Percentiles rank a stretch among this genome's conserved stretches.
phyloP scores from a whole-genome alignment of 306 rosid species.

The Inga leiocalycina region DNA sequence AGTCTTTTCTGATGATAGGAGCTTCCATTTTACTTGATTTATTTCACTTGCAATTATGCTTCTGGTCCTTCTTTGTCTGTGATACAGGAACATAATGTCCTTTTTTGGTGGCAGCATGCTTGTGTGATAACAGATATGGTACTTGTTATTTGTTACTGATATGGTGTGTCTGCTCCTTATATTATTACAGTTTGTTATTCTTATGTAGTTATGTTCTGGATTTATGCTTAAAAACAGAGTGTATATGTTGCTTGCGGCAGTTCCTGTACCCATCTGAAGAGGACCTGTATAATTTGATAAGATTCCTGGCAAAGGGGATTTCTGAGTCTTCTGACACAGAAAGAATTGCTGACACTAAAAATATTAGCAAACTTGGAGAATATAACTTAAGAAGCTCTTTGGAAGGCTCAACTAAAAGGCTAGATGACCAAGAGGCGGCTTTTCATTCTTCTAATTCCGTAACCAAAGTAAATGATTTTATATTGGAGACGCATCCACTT shows the following conservation, averaged over 20 bases:
- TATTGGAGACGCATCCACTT: constrained; percentile 40
- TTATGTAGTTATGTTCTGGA: constrained; percentile 35
- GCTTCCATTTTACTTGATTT: constrained; percentile 2
- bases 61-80: not conserved
- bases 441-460: constrained; percentile 29
- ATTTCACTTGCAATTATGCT: not conserved
- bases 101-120: constrained; percentile 12
- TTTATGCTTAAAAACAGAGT: constrained; percentile 53
- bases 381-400: constrained; percentile 30
- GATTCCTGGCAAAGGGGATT: constrained; percentile 63
- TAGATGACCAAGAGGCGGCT: constrained; percentile 30
- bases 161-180: constrained; percentile 21
- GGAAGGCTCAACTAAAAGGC: constrained; percentile 31
- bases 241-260: constrained; percentile 66
- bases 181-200: constrained; percentile 29
- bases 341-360: constrained; percentile 29
- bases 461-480: constrained; percentile 43
- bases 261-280: constrained; percentile 77
- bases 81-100: constrained; percentile 5
- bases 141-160: constrained; percentile 6
- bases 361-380: constrained; percentile 27
- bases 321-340: constrained; percentile 47
- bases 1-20: not conserved
- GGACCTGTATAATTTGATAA: constrained; percentile 53
- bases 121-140: not conserved